A percentile compares a stretch with the other conserved stretches of the same genome.
These are phyloP conservation scores for Geosmithia morbida DNA, from an alignment of 2,329 filamentous ascomycete species.

Conservation along the genomic window DNA sequence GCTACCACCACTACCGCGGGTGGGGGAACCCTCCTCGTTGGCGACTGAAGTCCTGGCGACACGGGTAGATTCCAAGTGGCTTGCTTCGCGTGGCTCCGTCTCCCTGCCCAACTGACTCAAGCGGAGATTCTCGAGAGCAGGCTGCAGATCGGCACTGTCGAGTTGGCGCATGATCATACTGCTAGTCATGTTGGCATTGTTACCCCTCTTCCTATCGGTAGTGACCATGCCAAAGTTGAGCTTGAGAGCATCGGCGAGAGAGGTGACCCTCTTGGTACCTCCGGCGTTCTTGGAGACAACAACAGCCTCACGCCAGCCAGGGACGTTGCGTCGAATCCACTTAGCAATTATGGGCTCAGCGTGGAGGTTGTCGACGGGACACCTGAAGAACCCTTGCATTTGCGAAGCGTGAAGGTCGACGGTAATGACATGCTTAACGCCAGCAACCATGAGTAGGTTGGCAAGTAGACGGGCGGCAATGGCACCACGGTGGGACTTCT, in stretches of 20 bases:
- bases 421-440: constrained; percentile 94
- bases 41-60: constrained; percentile 13
- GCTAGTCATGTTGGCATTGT: constrained; percentile 63
- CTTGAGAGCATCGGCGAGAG: constrained; percentile 87
- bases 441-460: constrained; percentile 83
- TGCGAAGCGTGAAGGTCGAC: constrained; percentile 95
- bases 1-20: constrained; percentile 10
- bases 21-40: constrained; percentile 29
- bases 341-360: constrained; percentile 89
- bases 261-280: constrained; percentile 93
- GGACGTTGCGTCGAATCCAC: constrained; percentile 85
- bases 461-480: constrained; percentile 96
- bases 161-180: constrained; percentile 65
- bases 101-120: constrained; percentile 9
- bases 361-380: constrained; percentile 92
- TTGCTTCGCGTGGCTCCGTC: constrained; percentile 11
- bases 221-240: constrained; percentile 96
- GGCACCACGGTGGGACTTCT: constrained; percentile 91
- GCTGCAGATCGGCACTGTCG: constrained; percentile 29
- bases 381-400: constrained; percentile 99
- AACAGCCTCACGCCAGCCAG: constrained; percentile 79
- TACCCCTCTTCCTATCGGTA: constrained; percentile 57
- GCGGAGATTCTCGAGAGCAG: constrained; percentile 21
- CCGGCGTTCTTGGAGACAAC: constrained; percentile 98
- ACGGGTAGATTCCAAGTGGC: constrained; percentile 2